These are phyloP conservation scores for Tieghemiomyces parasiticus DNA, from an alignment of 192 early-diverging fungal species.

Conservation along the genomic window DNA sequence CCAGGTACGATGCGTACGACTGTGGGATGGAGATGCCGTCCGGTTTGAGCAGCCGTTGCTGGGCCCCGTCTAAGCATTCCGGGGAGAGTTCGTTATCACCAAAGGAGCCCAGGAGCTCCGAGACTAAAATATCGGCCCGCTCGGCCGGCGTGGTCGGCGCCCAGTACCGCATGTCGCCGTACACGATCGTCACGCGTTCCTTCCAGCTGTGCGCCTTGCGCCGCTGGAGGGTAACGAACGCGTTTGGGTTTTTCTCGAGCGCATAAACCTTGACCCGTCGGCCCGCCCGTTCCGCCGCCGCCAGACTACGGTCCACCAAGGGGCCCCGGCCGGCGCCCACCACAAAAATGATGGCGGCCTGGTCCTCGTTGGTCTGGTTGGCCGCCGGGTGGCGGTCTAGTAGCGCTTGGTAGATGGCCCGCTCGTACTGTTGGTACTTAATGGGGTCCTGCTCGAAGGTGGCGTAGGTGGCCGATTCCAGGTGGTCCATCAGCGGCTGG, in stretches of 20 bases:
- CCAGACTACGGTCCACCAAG: constrained; percentile 73
- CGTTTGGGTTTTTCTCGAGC: constrained; percentile 95
- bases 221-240: constrained; percentile 65
- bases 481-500: constrained; percentile 88
- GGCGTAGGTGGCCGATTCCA: constrained; percentile 88
- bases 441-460: constrained; percentile 90
- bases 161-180: constrained; percentile 86
- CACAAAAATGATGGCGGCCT: constrained; percentile 57
- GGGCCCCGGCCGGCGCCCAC: constrained; percentile 95
- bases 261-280: constrained; percentile 60
- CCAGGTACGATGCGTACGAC: constrained; percentile 66
- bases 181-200: constrained; percentile 64
- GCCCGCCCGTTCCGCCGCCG: constrained; percentile 47
- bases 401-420: constrained; percentile 43
- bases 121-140: constrained; percentile 82
- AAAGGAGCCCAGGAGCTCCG: constrained; percentile 93
- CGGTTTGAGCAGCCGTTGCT: constrained; percentile 44
- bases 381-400: constrained; percentile 26
- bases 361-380: constrained; percentile 8
- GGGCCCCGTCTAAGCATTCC: constrained; percentile 90
- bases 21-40: constrained; percentile 86
- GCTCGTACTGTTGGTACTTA: constrained; percentile 87
- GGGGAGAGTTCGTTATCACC: constrained; percentile 99
- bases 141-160: constrained; percentile 40
- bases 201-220: constrained; percentile 64